Conservation (phyloP, 179 eudicot species). For the Amaranthus tricolor region DNA sequence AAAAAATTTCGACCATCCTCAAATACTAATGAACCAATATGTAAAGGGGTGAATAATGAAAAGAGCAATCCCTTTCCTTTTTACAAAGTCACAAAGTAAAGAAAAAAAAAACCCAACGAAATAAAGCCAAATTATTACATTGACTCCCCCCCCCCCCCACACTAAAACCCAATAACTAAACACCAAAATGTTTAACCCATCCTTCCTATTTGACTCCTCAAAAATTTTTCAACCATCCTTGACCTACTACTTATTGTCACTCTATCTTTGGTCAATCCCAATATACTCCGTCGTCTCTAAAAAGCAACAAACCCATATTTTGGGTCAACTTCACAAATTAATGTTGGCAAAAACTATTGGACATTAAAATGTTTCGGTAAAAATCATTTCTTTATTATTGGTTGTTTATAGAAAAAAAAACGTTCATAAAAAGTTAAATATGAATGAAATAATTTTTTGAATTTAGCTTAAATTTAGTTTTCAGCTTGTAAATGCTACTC, state of each 20-base stretch:
- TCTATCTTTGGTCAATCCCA: slow-evolving; percentile 16
- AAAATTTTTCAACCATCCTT: not conserved
- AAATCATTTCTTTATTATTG: no score
- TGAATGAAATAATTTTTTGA: no score
- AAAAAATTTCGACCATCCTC: not conserved
- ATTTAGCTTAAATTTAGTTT: no score
- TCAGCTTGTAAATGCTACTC: no score
- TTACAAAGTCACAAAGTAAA: not conserved
- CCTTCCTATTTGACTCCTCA: slow-evolving; percentile 18
- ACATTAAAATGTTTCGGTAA: no score
- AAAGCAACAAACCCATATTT: not conserved
- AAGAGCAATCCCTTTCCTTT: slow-evolving; percentile 27
- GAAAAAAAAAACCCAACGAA: slow-evolving; percentile 5
- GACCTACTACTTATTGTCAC: no score
- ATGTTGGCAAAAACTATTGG: no score
- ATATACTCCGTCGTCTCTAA: slow-evolving; percentile 14
- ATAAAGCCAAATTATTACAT: slow-evolving; percentile 29
- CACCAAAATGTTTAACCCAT: not conserved
- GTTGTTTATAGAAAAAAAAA: no score
- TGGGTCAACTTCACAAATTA: no score
- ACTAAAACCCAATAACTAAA: slow-evolving; percentile 24
- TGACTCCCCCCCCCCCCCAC: slow-evolving; percentile 24
- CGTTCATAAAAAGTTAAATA: no score
- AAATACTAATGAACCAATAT: slow-evolving; percentile 15
- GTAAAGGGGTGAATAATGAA: slow-evolving; percentile 26